These are phyloP conservation scores for Dactylellina parvicollis DNA, from an alignment of 2,329 filamentous ascomycete genomes.

Conservation along the genomic window DNA sequence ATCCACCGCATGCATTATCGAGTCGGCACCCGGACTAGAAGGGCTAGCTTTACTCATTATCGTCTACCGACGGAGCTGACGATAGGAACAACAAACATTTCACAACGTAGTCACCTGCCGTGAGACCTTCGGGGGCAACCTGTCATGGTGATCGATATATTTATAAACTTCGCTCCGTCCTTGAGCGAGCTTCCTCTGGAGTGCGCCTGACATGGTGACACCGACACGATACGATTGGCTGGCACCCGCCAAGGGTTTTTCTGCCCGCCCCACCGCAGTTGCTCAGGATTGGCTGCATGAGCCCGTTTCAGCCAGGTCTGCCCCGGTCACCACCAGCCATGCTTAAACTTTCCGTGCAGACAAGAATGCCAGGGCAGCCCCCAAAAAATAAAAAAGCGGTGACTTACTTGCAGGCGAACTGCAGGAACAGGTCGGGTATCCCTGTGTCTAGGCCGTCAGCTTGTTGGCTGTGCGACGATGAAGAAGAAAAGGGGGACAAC, in stretches of 20 bases:
- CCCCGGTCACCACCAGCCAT: constrained; percentile 42
- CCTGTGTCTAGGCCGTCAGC: constrained; percentile 50
- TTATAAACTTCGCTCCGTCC: constrained; percentile 19
- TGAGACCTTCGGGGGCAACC: constrained; percentile 19
- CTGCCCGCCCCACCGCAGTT: constrained; percentile 40
- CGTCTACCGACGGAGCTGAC: constrained; percentile 24
- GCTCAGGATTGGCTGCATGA: constrained; percentile 54
- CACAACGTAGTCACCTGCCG: constrained; percentile 4
- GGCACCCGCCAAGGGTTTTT: constrained; percentile 27
- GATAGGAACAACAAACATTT: constrained; percentile 7
- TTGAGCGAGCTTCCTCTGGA: constrained; percentile 13
- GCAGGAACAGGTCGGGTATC: constrained; percentile 52
- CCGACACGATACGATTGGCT: constrained; percentile 46
- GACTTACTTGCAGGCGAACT: constrained; percentile 51
- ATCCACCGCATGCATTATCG: constrained; percentile 27
- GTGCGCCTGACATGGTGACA: constrained; percentile 42
- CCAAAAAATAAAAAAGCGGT: constrained; percentile 32
- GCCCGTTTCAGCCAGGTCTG: constrained; percentile 50
- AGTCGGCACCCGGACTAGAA: background rate
- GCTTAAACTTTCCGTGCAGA: constrained; percentile 53
- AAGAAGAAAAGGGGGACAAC: constrained; percentile 17
- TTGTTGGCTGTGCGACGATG: constrained; percentile 40
- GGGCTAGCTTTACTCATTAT: background rate
- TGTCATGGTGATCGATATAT: constrained; percentile 17
- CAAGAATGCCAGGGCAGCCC: constrained; percentile 14